phyloP scores from a whole-genome alignment of 2,329 filamentous ascomycete species.

The Ophiostoma ips region DNA sequence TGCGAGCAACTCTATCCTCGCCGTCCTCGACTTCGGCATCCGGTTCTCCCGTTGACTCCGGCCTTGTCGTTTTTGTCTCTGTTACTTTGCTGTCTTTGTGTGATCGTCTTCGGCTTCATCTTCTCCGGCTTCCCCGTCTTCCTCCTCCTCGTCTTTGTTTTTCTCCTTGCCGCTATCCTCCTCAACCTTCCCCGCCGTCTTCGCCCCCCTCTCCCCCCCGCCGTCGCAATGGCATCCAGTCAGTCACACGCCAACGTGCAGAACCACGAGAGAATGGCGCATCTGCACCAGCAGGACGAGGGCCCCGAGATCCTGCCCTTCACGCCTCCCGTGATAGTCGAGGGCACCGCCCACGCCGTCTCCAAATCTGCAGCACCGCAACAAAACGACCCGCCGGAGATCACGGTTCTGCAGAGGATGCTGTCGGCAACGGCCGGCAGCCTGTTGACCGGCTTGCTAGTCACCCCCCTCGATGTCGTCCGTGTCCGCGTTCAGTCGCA shows the following conservation, averaged over 20 bases:
- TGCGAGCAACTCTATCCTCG: constrained; percentile 2
- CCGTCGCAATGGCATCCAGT: constrained; percentile 5
- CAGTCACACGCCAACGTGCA: constrained; percentile 18
- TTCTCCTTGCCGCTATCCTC: not conserved
- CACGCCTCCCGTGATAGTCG: constrained; percentile 22
- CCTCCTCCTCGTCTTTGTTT: not conserved
- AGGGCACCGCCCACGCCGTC: constrained; percentile 7
- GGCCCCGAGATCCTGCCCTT: constrained; percentile 18
- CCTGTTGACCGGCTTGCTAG: constrained; percentile 81
- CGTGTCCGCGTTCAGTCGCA: constrained; percentile 90
- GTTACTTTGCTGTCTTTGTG: too few relatives aligned
- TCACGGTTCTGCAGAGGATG: constrained; percentile 85
- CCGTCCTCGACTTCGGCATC: too few relatives aligned
- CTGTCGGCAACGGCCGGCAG: constrained; percentile 83
- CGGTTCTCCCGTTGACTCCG: too few relatives aligned
- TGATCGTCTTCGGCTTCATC: too few relatives aligned
- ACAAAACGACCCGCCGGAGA: constrained; percentile 39
- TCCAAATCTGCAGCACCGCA: constrained; percentile 14
- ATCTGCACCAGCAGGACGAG: constrained; percentile 19
- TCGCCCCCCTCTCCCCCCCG: not conserved
- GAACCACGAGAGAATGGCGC: constrained; percentile 24
- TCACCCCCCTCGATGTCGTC: constrained; percentile 92
- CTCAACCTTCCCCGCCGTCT: not conserved
- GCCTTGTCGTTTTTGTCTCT: too few relatives aligned
- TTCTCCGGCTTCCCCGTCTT: too few relatives aligned